Percentiles rank a stretch among this genome's conserved stretches.
Conservation (phyloP, 2,329 filamentous ascomycete genomes). For the Pseudogymnoascus sp. region DNA sequence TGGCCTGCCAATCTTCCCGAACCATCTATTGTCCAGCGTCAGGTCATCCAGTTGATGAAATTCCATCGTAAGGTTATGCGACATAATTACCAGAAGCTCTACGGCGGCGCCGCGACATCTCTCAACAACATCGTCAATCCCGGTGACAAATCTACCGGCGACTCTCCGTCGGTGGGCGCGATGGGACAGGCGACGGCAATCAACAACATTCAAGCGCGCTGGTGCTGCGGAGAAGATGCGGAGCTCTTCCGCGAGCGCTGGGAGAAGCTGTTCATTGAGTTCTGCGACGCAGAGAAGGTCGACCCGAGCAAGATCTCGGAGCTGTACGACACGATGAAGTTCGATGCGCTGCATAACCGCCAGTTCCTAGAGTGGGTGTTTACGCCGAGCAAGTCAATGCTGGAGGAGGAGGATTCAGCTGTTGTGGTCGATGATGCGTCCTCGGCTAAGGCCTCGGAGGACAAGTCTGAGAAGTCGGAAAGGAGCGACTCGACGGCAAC, state of each 20-base stretch:
- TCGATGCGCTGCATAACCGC: constrained; percentile 92
- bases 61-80: constrained; percentile 95
- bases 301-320: constrained; percentile 98
- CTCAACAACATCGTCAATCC: constrained; percentile 48
- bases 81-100: constrained; percentile 78
- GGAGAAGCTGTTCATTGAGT: constrained; percentile 97
- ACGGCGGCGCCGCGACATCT: constrained; percentile 55
- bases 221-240: constrained; percentile 94
- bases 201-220: constrained; percentile 72
- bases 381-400: constrained; percentile 69
- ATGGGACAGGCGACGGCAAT: constrained; percentile 54
- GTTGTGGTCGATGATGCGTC: constrained; percentile 28
- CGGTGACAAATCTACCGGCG: constrained; percentile 34
- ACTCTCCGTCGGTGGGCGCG: constrained; percentile 37
- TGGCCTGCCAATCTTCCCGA: constrained; percentile 95
- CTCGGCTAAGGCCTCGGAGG: constrained; percentile 23
- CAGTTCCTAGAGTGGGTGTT: constrained; percentile 97
- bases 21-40: constrained; percentile 82
- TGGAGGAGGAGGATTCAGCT: constrained; percentile 54
- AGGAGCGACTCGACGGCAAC: constrained; percentile 22
- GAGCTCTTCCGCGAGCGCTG: constrained; percentile 92
- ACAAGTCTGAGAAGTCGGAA: constrained; percentile 23
- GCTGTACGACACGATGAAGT: constrained; percentile 99
- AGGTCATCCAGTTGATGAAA: constrained; percentile 93
- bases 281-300: constrained; percentile 93